Base-by-base conservation (phyloP, 139 green algal species). In the Coelastrella sp. region DNA sequence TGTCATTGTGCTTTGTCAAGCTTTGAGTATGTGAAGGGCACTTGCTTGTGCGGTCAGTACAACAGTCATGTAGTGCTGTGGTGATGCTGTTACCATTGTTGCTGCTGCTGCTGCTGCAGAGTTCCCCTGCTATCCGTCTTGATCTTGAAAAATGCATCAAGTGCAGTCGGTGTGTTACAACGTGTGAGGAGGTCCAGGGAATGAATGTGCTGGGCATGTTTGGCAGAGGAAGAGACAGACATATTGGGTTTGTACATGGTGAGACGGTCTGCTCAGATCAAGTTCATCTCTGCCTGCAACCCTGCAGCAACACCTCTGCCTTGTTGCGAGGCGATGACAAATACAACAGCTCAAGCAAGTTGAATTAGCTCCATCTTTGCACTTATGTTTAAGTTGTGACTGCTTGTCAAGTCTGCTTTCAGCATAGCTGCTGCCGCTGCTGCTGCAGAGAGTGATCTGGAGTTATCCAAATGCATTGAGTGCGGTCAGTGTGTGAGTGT, bases 121-220 rank as follows among this genome's bases (percentile, higher is more conserved):
- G 35, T 9, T 87, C 81, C 17, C 27, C 53, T 21, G 69, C 88
- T 8, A 89, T 92, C 57, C 79, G 66, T 8, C 73, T 92, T n/a
- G 89, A 92, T 67, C 78, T 90, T 17, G 88, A 92, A 11, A 92
- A 91, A 84, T 93, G 89, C 81, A 81, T 93, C 48, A 90, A 89
- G 81, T 93, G 89, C 69, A 83, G 84, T 23, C 64, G 89, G 8
- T 92, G 89, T 62, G 71, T 79, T 38, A 86, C 84, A 19, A 83
- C 75, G 19, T 92, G 89, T 51, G 45, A 84, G 75, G 77, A 89
- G 59, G 68, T 83, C 73, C 84, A 91, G 80, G 69, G 82, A 21
- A 93, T 93, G 89, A 86, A 92, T 35, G 89, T 93, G 77, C 76
- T 93, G 27, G 88, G 86, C 19, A 89, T 83, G 85, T 76, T 88